Percentiles rank a stretch among this genome's conserved stretches.
These are phyloP conservation scores for Pterocarpus santalinus DNA, from an alignment of 306 rosid genomes.

Conservation along the genomic window DNA sequence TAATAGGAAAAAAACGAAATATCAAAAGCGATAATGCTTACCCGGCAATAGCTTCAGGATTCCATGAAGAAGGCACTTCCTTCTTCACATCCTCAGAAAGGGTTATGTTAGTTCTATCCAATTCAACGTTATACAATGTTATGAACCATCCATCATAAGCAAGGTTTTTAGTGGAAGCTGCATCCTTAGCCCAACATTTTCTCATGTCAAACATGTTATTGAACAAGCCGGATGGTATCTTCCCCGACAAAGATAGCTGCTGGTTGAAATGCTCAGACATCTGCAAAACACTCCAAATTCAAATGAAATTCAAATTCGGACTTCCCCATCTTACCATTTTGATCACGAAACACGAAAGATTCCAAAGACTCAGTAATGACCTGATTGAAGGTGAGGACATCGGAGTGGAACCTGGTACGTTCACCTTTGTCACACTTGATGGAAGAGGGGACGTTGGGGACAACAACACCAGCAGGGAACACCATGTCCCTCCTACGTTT, in stretches of 20 bases:
- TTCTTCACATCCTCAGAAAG: conserved; percentile 67
- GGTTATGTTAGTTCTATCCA: conserved; percentile 66
- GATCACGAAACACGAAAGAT: not conserved
- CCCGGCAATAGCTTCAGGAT: conserved; percentile 88
- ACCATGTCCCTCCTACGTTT: conserved; percentile 64
- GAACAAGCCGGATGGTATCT: conserved; percentile 86
- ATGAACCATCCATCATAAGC: conserved; percentile 87
- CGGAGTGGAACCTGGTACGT: conserved; percentile 79
- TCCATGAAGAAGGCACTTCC: conserved; percentile 84
- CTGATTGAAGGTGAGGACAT: conserved; percentile 77
- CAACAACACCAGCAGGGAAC: conserved; percentile 71
- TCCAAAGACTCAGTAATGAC: conserved; percentile 23
- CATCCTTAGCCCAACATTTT: conserved; percentile 82
- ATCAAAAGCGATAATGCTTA: conserved; percentile 45
- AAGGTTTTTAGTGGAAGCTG: conserved; percentile 66
- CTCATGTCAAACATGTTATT: conserved; percentile 76
- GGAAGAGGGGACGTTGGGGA: conserved; percentile 61
- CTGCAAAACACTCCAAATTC: conserved; percentile 52
- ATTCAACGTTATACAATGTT: conserved; percentile 72
- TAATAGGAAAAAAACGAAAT: no score
- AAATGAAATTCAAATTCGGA: conserved; percentile 41
- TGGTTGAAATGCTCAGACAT: conserved; percentile 88
- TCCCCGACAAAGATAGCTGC: conserved; percentile 69
- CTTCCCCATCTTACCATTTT: not conserved
- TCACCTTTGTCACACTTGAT: conserved; percentile 94